These are phyloP conservation scores for Jimgerdemannia flammicorona DNA, from an alignment of 192 early-diverging fungal genomes.

Conservation along the genomic window DNA sequence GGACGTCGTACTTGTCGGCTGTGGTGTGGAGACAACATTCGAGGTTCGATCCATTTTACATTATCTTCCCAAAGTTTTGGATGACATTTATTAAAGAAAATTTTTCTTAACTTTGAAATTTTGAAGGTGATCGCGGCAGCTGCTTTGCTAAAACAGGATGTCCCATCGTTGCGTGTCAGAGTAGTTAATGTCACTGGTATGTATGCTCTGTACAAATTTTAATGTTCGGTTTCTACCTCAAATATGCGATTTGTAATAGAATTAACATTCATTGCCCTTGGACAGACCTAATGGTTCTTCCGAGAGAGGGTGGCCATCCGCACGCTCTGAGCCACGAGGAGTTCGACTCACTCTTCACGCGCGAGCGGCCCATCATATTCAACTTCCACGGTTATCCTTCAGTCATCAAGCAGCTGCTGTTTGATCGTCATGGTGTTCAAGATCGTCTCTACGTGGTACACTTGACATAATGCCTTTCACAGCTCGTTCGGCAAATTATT, in stretches of 20 bases:
- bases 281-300: constrained; percentile 38
- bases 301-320: constrained; percentile 24
- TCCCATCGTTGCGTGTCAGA: constrained; percentile 27
- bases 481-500: not conserved
- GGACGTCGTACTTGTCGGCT: constrained; percentile 41
- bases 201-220: not conserved
- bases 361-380: constrained; percentile 31
- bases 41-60: not conserved
- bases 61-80: no score
- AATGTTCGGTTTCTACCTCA: no score
- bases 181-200: constrained; percentile 42
- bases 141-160: constrained; percentile 30
- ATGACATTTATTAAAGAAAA: not conserved
- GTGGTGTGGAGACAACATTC: constrained; percentile 38
- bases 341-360: constrained; percentile 34
- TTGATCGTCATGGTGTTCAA: constrained; percentile 20
- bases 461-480: constrained; percentile 5
- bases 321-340: constrained; percentile 30
- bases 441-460: constrained; percentile 25
- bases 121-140: constrained; percentile 36
- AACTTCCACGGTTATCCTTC: constrained; percentile 45
- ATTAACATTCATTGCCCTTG: no score
- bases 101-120: not conserved
- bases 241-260: no score
- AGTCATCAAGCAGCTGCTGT: constrained; percentile 28